A percentile compares a stretch with the other conserved stretches of the same genome.
Conservation (phyloP, 1,284 basidiomycete species). For the Leccinum pachyderme region DNA sequence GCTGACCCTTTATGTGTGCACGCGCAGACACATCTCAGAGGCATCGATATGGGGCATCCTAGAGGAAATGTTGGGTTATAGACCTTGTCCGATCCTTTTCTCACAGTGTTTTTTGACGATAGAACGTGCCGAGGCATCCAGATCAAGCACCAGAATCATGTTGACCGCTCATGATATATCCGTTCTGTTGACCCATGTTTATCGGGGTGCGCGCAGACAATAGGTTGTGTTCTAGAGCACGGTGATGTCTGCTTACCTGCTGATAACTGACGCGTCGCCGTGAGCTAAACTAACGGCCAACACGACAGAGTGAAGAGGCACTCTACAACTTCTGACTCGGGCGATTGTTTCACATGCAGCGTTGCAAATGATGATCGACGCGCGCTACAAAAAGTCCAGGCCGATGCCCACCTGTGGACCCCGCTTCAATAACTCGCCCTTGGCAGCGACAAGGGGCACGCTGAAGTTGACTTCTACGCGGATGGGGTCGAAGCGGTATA, state of each 20-base stretch:
- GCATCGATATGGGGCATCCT: neutral
- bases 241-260: neutral
- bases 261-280: neutral
- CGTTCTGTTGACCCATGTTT: no score
- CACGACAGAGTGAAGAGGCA: neutral
- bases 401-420: conserved; percentile 94
- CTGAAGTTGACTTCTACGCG: conserved; percentile 92
- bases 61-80: neutral
- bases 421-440: conserved; percentile 73
- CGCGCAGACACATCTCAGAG: neutral
- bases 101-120: neutral
- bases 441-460: conserved; percentile 78
- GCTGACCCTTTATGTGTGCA: neutral
- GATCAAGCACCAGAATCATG: no score
- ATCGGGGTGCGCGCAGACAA: no score
- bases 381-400: conserved; percentile 69
- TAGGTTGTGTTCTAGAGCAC: no score
- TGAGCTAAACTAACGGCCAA: neutral
- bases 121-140: no score
- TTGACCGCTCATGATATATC: neutral
- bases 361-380: conserved; percentile 6
- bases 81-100: neutral
- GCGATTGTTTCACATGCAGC: neutral
- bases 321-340: neutral
- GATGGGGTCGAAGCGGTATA: conserved; percentile 85